Evolutionary conservation across 139 green algal species (phyloP).

Genomic region (Limnomonas spitsbergensis): DNA sequence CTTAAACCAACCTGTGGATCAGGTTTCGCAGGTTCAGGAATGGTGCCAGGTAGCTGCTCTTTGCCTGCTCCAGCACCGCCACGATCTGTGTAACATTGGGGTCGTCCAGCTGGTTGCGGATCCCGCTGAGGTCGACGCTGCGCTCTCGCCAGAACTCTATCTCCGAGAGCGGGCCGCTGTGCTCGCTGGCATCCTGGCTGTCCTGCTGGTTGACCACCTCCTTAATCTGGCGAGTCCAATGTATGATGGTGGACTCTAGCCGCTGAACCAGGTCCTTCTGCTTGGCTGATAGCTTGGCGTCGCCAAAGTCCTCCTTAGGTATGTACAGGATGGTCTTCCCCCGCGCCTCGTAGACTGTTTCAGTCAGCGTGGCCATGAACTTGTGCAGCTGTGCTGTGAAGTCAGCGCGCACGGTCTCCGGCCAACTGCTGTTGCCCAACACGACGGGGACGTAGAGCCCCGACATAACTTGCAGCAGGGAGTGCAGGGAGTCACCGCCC

Average conservation of each 20-base stretch:
- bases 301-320: conserved; percentile 57
- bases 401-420: conserved; percentile 69
- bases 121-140: conserved; percentile 68
- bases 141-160: conserved; percentile 83
- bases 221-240: conserved; percentile 86
- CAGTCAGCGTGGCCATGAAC: conserved; percentile 78
- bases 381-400: conserved; percentile 73
- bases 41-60: conserved; percentile 70
- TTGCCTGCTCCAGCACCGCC: conserved; percentile 63
- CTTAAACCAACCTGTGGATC: conserved; percentile 58
- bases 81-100: conserved; percentile 51
- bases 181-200: conserved; percentile 7
- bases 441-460: conserved; percentile 70
- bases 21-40: conserved; percentile 71
- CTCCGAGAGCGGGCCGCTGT: conserved; percentile 71
- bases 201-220: conserved; percentile 62
- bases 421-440: conserved; percentile 62
- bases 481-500: conserved; percentile 43
- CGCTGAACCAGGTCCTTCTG: conserved; percentile 82
- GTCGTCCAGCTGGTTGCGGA: conserved; percentile 70
- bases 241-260: conserved; percentile 78
- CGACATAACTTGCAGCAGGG: conserved; percentile 63
- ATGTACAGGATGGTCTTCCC: conserved; percentile 83
- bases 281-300: conserved; percentile 63
- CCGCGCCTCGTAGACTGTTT: conserved; percentile 64